Conservation (phyloP, 176 grass and related monocot species). For the Rhipidocladum racemiflorum region DNA sequence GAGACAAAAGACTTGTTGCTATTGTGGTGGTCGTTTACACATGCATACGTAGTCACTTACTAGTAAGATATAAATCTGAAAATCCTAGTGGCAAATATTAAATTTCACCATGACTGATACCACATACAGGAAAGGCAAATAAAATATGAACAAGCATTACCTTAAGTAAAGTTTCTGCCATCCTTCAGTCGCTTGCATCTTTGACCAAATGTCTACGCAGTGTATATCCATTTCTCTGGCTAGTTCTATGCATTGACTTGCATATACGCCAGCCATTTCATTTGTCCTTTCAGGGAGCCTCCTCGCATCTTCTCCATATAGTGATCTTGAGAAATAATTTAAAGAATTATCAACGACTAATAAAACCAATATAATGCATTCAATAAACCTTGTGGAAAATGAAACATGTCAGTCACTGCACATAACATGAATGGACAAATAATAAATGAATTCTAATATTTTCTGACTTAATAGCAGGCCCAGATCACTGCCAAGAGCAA, state of each 20-base stretch:
- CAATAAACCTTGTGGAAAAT: neutral
- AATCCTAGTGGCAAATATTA: neutral
- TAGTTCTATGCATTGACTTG: conserved; percentile 63
- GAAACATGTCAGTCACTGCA: neutral
- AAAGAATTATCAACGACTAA: neutral
- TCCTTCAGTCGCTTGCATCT: conserved; percentile 62
- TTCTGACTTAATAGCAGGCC: neutral
- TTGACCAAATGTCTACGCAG: conserved; percentile 71
- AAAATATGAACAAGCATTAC: conserved; percentile 30
- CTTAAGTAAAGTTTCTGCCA: conserved; percentile 81
- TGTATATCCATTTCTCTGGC: conserved; percentile 69
- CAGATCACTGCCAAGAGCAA: neutral
- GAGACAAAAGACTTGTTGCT: too few relatives aligned
- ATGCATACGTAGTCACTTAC: neutral
- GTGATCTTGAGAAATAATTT: conserved; percentile 37
- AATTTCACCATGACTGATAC: neutral
- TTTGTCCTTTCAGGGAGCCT: conserved; percentile 84
- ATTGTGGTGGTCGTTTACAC: too few relatives aligned
- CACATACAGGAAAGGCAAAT: neutral
- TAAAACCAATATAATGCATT: neutral
- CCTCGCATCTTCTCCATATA: conserved; percentile 59
- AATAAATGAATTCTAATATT: neutral
- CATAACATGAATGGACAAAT: neutral
- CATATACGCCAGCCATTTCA: conserved; percentile 76
- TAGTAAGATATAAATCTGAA: neutral